These are phyloP conservation scores for Pseudogymnoascus sp. DNA, from an alignment of 2,329 filamentous ascomycete genomes.

Conservation along the genomic window DNA sequence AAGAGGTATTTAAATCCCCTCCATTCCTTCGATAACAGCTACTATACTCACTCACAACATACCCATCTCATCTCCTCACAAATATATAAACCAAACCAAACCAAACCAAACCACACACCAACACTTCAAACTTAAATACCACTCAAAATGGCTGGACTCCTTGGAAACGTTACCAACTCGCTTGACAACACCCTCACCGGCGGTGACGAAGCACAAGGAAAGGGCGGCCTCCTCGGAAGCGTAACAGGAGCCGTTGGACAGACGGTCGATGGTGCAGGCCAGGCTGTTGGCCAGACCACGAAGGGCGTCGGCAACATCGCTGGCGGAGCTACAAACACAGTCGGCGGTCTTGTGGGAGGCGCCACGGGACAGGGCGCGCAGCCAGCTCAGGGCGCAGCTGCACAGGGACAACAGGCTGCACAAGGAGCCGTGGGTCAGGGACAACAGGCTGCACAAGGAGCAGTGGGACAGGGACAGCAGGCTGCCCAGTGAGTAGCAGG, in stretches of 20 bases:
- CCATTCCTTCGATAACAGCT: background rate
- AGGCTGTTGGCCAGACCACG: constrained; percentile 25
- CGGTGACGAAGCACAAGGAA: constrained; percentile 31
- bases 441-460: background rate
- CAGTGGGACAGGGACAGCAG: background rate
- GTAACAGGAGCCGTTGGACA: constrained; percentile 27
- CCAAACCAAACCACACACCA: background rate
- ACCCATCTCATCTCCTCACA: background rate
- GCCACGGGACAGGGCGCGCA: constrained; percentile 14
- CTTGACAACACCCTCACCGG: constrained; percentile 33
- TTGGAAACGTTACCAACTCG: constrained; percentile 29
- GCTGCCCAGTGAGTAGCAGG: background rate
- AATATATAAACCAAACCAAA: constrained; percentile 10
- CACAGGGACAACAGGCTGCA: background rate
- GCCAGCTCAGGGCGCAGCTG: background rate
- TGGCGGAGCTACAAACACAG: constrained; percentile 18
- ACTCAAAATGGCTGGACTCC: constrained; percentile 26
- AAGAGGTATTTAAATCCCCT: background rate
- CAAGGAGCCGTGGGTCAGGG: background rate
- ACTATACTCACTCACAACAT: background rate
- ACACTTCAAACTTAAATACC: constrained; percentile 2
- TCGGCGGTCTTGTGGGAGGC: constrained; percentile 18
- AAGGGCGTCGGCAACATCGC: constrained; percentile 18
- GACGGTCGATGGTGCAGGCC: constrained; percentile 30
- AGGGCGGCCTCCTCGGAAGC: constrained; percentile 32